Evolutionary conservation across 75 land plant species (phyloP).

Genomic region (Pinus taeda): DNA sequence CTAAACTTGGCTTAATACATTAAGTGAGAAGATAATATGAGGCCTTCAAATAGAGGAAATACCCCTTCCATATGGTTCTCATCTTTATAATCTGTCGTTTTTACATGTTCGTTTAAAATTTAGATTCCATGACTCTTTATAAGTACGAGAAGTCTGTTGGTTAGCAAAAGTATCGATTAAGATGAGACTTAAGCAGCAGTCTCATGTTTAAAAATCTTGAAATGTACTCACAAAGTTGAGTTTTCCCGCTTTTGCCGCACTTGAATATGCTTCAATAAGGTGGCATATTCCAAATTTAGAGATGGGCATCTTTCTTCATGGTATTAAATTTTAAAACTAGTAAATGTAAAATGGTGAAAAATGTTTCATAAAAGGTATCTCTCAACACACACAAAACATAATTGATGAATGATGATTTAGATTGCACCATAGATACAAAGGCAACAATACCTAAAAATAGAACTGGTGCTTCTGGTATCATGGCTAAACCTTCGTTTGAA

Average conservation of each 20-base stretch:
- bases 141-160: not conserved
- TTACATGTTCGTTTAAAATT: not conserved
- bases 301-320: too few relatives aligned
- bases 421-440: constrained; percentile 1
- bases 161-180: not conserved
- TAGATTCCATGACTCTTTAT: not conserved
- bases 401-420: not conserved
- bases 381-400: not conserved
- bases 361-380: too few relatives aligned
- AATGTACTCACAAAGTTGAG: not conserved
- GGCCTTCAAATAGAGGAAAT: too few relatives aligned
- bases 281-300: too few relatives aligned
- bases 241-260: not conserved
- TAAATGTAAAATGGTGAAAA: too few relatives aligned
- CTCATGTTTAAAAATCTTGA: not conserved
- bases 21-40: too few relatives aligned
- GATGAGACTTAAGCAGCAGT: not conserved
- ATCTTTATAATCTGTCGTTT: not conserved
- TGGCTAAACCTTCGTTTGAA: constrained; percentile 76
- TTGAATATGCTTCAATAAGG: not conserved
- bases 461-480: constrained; percentile 95
- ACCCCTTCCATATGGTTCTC: too few relatives aligned
- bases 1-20: too few relatives aligned
- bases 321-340: too few relatives aligned
- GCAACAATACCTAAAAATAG: constrained; percentile 79